Evolutionary conservation across 2,329 filamentous ascomycete species (phyloP), one percentile per base, ranked within the genome.

Genomic region (Chaetomium sp.): DNA sequence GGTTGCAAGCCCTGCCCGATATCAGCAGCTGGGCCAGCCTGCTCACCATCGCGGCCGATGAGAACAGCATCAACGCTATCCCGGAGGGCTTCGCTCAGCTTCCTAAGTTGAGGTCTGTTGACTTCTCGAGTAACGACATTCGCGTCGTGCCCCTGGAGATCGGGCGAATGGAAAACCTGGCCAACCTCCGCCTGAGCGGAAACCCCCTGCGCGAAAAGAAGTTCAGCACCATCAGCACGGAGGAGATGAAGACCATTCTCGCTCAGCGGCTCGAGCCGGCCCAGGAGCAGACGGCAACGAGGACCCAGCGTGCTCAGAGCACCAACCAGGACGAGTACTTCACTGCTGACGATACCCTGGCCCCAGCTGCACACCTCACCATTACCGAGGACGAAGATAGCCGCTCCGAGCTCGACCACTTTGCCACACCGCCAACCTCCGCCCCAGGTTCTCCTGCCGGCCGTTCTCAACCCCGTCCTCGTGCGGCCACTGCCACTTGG

Each of bases 161-260:
- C 56, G 87, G 86, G 5, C 75, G 82, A 33, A 96, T 97, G 90
- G 83, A 89, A 5, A 84, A 73, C 45, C 74, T 99, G 8, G 79
- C 84, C 19, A 85, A 85, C 67, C 79, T 97, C 43, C 84, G 86
- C 4, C 76, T 99, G 36, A 85, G 85, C 44, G 91, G 90, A n/a
- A 99, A 99, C 65, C 94, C 94, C 0, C 74, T 99, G 11, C 80
- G 88, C 11, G 91, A 96, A 68, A 91, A 88, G 68, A 96, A 91
- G 68, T 90, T 94, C 62, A 76, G 91, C 11, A 87, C 82, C 0
- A 88, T 95, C 73, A 80, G 80, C 27, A 91, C 88, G 0, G 87
- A 90, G 11, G 88, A 94, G 53, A 75, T 97, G 59, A 96, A 95
- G 70, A 80, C 81, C 43, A 82, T 85, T 44, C 73, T 96, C 44